Evolutionary conservation across 805 yeast genomes (phyloP).

Genomic region (Hanseniaspora lindneri): DNA sequence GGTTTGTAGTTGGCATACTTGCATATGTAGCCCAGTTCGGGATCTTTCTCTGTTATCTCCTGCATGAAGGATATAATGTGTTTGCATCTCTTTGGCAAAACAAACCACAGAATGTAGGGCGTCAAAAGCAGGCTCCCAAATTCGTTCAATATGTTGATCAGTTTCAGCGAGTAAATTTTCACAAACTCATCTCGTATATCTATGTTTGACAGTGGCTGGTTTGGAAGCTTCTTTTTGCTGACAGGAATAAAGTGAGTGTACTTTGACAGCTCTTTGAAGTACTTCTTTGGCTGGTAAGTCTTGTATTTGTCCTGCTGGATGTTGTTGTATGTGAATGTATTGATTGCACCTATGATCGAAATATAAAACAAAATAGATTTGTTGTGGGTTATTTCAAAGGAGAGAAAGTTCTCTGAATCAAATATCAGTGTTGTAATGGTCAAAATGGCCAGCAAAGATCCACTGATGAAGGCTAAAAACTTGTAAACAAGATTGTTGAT

Average conservation of each 20-base stretch:
- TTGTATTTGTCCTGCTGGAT: constrained; percentile 51
- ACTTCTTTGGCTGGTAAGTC: constrained; percentile 87
- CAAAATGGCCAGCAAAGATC: constrained; percentile 80
- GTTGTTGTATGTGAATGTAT: constrained; percentile 62
- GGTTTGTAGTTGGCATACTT: constrained; percentile 80
- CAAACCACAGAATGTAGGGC: constrained; percentile 82
- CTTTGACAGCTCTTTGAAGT: constrained; percentile 65
- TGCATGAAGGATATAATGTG: constrained; percentile 80
- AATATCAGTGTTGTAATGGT: constrained; percentile 55
- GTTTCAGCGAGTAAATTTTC: constrained; percentile 58
- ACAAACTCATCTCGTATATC: constrained; percentile 77
- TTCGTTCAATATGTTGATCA: constrained; percentile 63
- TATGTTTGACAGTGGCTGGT: constrained; percentile 75
- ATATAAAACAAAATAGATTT: constrained; percentile 77
- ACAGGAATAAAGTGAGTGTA: constrained; percentile 86
- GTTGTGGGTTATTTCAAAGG: constrained; percentile 75
- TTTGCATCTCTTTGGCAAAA: constrained; percentile 61
- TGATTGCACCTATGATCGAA: constrained; percentile 74
- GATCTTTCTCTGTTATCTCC: constrained; percentile 80
- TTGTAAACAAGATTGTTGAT: constrained; percentile 42
- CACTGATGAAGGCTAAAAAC: constrained; percentile 63
- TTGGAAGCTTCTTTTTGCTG: too few species aligned
- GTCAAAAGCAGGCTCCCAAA: constrained; percentile 69
- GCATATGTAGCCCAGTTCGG: constrained; percentile 90
- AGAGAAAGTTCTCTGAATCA: constrained; percentile 84